Evolutionary conservation across 108 stramenopile genomes (phyloP).

Genomic region (Seminavis robusta): DNA sequence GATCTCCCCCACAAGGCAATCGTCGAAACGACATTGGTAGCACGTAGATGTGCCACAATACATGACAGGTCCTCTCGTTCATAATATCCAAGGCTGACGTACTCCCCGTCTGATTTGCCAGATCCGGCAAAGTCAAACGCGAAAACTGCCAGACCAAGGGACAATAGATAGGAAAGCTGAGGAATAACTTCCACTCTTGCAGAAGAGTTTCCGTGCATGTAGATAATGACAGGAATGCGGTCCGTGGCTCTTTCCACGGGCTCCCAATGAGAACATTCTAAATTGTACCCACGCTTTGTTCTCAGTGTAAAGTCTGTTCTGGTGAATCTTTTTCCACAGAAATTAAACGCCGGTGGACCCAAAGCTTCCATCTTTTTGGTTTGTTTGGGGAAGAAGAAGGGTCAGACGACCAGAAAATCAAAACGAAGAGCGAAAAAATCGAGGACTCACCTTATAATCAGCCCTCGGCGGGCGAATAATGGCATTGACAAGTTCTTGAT

Average conservation of each 20-base stretch:
- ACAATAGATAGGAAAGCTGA: constrained; percentile 84
- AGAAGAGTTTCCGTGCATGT: constrained; percentile 93
- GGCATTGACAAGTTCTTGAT: constrained; percentile 94
- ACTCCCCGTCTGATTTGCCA: constrained; percentile 94
- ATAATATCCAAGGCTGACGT: constrained; percentile 95
- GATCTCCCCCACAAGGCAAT: constrained; percentile 98
- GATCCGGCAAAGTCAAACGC: constrained; percentile 99
- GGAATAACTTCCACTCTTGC: constrained; percentile 88
- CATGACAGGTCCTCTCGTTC: constrained; percentile 96
- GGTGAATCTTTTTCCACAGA: constrained; percentile 85
- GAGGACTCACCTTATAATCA: constrained; percentile 74
- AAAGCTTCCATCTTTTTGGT: constrained; percentile 63
- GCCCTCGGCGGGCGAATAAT: constrained; percentile 97
- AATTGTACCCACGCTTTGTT: constrained; percentile 81
- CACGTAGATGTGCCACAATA: constrained; percentile 89
- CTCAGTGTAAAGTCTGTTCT: constrained; percentile 91
- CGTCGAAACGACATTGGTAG: constrained; percentile 84
- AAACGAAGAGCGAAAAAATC: constrained; percentile 1
- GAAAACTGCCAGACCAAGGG: constrained; percentile 91
- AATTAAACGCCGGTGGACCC: constrained; percentile 82
- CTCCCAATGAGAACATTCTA: constrained; percentile 96
- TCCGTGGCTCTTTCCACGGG: constrained; percentile 81
- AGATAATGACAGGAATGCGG: constrained; percentile 85
- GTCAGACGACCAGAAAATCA: neutral
- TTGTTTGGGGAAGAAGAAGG: neutral